phyloP scores from a whole-genome alignment of 164 flowering plant genomes.

The Liquidambar formosana region DNA sequence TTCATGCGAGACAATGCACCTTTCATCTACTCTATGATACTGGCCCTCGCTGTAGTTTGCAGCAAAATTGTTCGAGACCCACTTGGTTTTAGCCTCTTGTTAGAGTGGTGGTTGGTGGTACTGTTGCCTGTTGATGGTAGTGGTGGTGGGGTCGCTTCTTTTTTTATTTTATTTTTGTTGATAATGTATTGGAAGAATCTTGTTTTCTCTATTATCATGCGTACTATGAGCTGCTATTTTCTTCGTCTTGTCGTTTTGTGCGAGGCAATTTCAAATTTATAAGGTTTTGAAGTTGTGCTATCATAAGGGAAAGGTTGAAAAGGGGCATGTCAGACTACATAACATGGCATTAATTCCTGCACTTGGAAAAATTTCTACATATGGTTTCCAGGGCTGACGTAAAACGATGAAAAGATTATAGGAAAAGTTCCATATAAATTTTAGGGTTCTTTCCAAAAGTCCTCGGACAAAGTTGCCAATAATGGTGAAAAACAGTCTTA shows the following conservation, averaged over 20 bases:
- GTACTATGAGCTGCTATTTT: background rate
- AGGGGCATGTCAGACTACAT: background rate
- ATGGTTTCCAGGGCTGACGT: too few species aligned
- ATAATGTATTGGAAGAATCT: background rate
- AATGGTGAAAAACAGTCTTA: too few species aligned
- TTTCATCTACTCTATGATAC: constrained; percentile 7
- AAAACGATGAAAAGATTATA: too few species aligned
- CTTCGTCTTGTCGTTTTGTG: background rate
- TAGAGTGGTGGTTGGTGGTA: background rate
- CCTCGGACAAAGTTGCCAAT: too few species aligned
- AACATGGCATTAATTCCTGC: background rate
- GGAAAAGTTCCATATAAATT: too few species aligned
- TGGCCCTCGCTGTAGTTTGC: background rate
- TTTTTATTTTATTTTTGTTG: too few species aligned
- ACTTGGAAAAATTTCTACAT: background rate
- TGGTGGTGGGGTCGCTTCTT: constrained; percentile 5
- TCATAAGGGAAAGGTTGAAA: background rate
- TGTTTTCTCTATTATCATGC: background rate
- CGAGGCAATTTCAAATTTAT: background rate
- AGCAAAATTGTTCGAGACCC: background rate
- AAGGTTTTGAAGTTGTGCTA: background rate
- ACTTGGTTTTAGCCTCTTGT: constrained; percentile 1
- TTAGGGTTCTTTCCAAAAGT: too few species aligned
- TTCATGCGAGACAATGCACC: constrained; percentile 9
- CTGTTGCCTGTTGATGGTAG: background rate